Base-by-base conservation (phyloP, 2,329 filamentous ascomycete genomes). In the Claviceps sp. region DNA sequence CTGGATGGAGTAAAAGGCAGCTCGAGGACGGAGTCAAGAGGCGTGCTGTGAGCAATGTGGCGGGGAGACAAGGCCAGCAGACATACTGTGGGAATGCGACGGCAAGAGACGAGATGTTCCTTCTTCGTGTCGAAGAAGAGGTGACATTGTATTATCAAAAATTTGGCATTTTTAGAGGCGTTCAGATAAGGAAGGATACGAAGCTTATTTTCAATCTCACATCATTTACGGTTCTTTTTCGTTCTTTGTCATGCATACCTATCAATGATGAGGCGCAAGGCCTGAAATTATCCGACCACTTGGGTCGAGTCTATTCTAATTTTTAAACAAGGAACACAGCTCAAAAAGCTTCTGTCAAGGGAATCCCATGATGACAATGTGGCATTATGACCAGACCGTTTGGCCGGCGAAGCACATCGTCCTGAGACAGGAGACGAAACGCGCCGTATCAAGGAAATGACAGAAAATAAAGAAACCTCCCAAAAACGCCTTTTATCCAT, bases 111-210 rank as follows among this genome's bases (percentile, higher is more conserved):
- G 30, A 34, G 30, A 11, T 34, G 30, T 34, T 34, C 9, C 30
- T 42, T 49, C 55, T 51, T 56, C 48, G 34, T 61, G 30, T 55
- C 54, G 59, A 60, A 22, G 20, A 59, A 22, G 20, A 59, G 59
- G 59, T 58, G 26, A 61, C 55, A 59, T 55, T 65, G 64, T 66
- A 66, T 58, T 57, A 63, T 58, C 65, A 67, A 55, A 58, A 62
- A 56, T 57, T 34, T 58, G 57, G 60, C 62, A 66, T 67, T 61
- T 34, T 65, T 58, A 62, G 56, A 59, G 65, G 65, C 65, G 64
- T 67, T 66, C 46, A 60, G 57, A 64, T 57, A 57, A 52, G 20
- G 9, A 34, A 34, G 58, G 59, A 43, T 56, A 59, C 52, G 34
- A 42, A 38, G 36, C 46, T 52, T 40, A 47, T 49, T 48, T 48